Percentiles rank a stretch among this genome's conserved stretches.
Evolutionary conservation across 2,329 filamentous ascomycete species (phyloP).

Genomic region (Coniochaeta hoffmannii): DNA sequence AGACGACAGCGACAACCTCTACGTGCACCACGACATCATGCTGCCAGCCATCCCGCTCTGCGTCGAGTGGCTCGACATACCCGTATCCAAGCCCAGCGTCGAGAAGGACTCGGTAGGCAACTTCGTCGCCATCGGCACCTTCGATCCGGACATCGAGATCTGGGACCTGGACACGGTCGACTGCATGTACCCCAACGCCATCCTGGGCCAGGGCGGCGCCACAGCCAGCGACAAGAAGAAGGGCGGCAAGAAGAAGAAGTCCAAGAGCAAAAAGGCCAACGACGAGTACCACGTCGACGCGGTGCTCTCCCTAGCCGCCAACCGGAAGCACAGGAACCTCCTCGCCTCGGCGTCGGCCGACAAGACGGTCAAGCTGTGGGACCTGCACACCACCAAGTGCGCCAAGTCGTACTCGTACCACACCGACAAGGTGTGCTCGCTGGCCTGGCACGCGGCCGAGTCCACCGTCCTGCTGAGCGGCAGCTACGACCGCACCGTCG

Average conservation of each 20-base stretch:
- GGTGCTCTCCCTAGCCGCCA: conserved; percentile 83
- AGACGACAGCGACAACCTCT: conserved; percentile 89
- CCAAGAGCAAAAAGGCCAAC: conserved; percentile 82
- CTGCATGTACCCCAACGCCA: conserved; percentile 96
- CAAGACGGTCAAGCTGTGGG: conserved; percentile 97
- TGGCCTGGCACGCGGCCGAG: conserved; percentile 87
- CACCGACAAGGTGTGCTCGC: conserved; percentile 93
- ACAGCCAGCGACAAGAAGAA: conserved; percentile 48
- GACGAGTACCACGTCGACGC: conserved; percentile 92
- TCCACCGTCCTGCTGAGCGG: conserved; percentile 85
- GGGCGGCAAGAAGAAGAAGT: conserved; percentile 88
- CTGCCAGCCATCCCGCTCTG: conserved; percentile 92
- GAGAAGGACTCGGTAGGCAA: conserved; percentile 67
- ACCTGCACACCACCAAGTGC: conserved; percentile 83
- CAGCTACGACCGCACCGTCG: conserved; percentile 89
- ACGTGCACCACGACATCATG: conserved; percentile 99
- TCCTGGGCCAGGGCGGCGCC: conserved; percentile 69
- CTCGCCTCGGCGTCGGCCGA: conserved; percentile 93
- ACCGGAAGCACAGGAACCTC: conserved; percentile 88
- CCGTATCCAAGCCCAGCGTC: conserved; percentile 63
- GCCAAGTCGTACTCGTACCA: conserved; percentile 95
- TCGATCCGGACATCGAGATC: conserved; percentile 97
- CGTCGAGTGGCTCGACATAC: conserved; percentile 90
- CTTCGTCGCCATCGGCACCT: conserved; percentile 91
- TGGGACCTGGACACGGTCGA: conserved; percentile 97